Base-by-base conservation (phyloP, 2,329 filamentous ascomycete genomes). In the Nothomitra cinnamomea region DNA sequence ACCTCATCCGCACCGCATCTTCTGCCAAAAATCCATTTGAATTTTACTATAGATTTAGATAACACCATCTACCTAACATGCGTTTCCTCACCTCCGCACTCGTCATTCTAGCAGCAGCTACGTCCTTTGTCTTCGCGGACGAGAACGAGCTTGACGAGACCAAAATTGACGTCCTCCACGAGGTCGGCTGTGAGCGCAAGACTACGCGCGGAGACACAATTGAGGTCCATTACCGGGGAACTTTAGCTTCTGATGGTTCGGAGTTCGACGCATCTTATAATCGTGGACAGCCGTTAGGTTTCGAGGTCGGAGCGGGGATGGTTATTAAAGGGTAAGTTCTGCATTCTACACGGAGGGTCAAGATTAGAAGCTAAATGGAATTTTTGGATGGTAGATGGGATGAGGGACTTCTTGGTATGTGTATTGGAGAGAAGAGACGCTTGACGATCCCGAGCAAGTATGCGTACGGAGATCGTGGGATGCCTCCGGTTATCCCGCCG, bases 331-430 rank as follows among this genome's bases (percentile, higher is more conserved):
- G 90, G 82, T 87, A 65, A 62, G 79, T 74, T 56, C 5, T 4
- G 15, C 41, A 19, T 1, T 45, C 42, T 15, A 2, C 21, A 24
- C 40, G 53, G 17, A 19, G n/a, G 32, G 21, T 17, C 28, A 6
- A 1, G 10, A 32, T 38, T n/a, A 12, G 17, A 22, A 4, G 49
- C 48, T 43, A 57, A n/a, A 5, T 42, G 19, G n/a, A n/a, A 47
- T 22, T 13, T 41, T n/a, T 12, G 21, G 12, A 32, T 21, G 12
- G 17, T 57, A 86, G 82, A 64, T 95, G 89, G 90, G 90, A 96
- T 62, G 70, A 94, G 65, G 90, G 90, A 51, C 76, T 96, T 40
- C 62, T 92, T 53, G 86, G 86, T 64, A 95, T 96, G 89, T 96
- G 92, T 70, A 84, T 94, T 61, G 90, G 92, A 57, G 90, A 96